Base-by-base conservation (phyloP, 1,139 yeast genomes). In the Diutina ranongensis region DNA sequence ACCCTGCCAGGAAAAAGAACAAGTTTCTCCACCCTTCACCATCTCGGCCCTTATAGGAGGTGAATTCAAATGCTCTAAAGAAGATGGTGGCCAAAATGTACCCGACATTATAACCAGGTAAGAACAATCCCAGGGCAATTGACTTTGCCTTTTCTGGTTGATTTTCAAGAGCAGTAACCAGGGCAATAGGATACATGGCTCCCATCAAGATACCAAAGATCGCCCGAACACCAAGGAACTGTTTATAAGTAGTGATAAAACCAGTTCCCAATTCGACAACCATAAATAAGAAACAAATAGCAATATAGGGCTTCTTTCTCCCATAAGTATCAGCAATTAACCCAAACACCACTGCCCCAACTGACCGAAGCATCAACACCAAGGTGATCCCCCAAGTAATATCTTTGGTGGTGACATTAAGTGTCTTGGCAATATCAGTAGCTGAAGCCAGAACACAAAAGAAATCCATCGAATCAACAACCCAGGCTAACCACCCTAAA, bases 361-460 rank as follows among this genome's bases (percentile, higher is more conserved):
- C 78, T 3, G 88, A 78, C 54, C 94, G 72, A 52, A 83, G 67
- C 89, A 84, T 82, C 47, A 83, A 71, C 42, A 83, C 94, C 48
- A 83, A 66, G 0, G 94, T 83, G 51, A 83, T 78, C 49, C 89
- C 92, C 89, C 92, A 83, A 3, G 89, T 77, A 50, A 83, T 69
- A 45, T 75, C 74, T 32, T 74, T 71, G 35, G 76, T 74, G 13
- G 67, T 53, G 28, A 66, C 71, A 49, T 67, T 67, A 48, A 83
- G 71, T 34, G 75, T 66, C 33, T 58, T 53, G 4, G 92, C 86
- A 46, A 83, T 69, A 9, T 61, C 64, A 1, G 77, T 53, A 16
- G 80, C 80, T 50, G 80, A 74, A 41, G 81, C 68, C 7, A 85
- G 76, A 13, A 82, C 83, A 28, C 82, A 70, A 59, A 83, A 84